Evolutionary conservation across 1,284 basidiomycete species (phyloP).

Genomic region (Ceratobasidium sp.): DNA sequence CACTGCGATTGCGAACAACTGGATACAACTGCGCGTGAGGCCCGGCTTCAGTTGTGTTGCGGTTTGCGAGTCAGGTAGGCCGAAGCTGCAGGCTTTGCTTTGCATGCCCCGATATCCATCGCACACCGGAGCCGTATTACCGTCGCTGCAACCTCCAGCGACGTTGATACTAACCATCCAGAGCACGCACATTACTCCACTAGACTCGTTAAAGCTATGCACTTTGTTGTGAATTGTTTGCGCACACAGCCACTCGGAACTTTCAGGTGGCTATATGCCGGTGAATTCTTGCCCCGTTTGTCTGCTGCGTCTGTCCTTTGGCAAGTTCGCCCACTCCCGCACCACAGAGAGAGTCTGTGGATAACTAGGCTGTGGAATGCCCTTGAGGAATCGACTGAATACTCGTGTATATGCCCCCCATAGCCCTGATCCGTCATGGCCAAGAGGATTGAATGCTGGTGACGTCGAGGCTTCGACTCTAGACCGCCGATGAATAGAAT

Average conservation of each 20-base stretch:
- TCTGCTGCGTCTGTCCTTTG: not conserved
- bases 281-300: not conserved
- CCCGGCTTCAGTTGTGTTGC: not conserved
- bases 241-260: not conserved
- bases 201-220: not conserved
- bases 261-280: not conserved
- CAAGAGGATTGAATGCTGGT: too few relatives aligned
- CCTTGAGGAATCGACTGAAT: too few relatives aligned
- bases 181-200: not conserved
- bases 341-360: too few relatives aligned
- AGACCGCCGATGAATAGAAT: too few relatives aligned
- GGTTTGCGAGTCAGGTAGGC: not conserved
- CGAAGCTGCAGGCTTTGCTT: not conserved
- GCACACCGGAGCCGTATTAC: not conserved
- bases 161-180: not conserved
- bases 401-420: too few relatives aligned
- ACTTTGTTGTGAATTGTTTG: not conserved
- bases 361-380: not conserved
- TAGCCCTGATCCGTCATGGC: too few relatives aligned
- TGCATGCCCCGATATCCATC: not conserved
- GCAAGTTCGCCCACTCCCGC: not conserved
- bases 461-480: too few relatives aligned
- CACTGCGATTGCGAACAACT: too few relatives aligned
- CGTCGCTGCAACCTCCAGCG: not conserved
- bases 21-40: too few relatives aligned